phyloP scores from a whole-genome alignment of 345 rosid species.

The Brassica rapa region DNA sequence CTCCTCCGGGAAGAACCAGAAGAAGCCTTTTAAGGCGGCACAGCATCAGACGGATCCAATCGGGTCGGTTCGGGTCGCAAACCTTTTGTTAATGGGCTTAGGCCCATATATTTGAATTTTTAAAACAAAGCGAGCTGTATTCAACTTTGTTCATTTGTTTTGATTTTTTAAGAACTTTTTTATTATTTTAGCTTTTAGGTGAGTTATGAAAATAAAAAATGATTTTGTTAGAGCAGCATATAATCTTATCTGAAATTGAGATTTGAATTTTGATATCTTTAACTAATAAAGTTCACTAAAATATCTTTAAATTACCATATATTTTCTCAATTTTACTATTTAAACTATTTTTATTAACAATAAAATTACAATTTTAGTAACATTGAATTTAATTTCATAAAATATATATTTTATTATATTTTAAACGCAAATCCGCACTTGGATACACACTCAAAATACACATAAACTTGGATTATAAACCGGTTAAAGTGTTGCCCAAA shows the following conservation, averaged over 20 bases:
- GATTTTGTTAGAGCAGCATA: not conserved
- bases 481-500: not conserved
- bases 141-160: not conserved
- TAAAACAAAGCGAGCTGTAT: not conserved
- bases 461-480: not conserved
- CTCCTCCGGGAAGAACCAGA: not conserved
- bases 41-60: not conserved
- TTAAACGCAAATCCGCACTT: not conserved
- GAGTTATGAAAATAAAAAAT: not conserved
- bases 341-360: not conserved
- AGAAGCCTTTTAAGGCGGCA: constrained; percentile 22
- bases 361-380: no score
- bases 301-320: not conserved
- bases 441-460: not conserved
- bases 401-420: not conserved
- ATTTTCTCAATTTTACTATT: no score
- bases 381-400: not conserved
- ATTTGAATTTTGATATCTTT: not conserved
- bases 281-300: not conserved
- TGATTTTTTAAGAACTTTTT: not conserved
- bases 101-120: not conserved
- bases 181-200: not conserved
- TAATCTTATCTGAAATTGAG: not conserved
- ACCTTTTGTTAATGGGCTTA: not conserved
- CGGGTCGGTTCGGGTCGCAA: not conserved